Evolutionary conservation across 2,329 filamentous ascomycete genomes (phyloP), one percentile per base, ranked within the genome.

Genomic region (Zymoseptoria passerinii): DNA sequence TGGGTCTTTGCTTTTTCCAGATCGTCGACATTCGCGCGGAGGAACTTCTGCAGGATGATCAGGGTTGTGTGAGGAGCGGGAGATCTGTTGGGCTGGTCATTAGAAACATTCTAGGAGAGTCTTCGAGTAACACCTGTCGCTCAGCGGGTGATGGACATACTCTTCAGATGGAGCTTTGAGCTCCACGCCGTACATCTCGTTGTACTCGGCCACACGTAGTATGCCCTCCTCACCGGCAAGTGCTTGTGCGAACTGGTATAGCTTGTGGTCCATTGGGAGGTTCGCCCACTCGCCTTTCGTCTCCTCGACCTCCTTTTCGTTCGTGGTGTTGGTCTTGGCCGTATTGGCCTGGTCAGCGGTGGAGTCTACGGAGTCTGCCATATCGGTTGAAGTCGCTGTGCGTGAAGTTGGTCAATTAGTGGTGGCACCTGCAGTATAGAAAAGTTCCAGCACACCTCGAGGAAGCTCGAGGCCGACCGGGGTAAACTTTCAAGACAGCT

Each of bases 21-120:
- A 68, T 95, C 85, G 61, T 87, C 86, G 61, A 86, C 84, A 72
- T 96, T 96, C 71, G 92, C 92, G 66, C 92, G 89, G 57, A 97
- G 83, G 76, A 92, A 96, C 78, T 96, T 97, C 72, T 95, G 90
- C 53, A 96, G 80, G 54, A 96, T 83, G 67, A 96, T 86, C 71
- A 88, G 86, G 52, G 88, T 91, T 56, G 89, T 89, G 55, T 92
- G 80, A 67, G 90, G 80, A 48, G 68, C 65, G 16, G 67, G 65
- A 52, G 66, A 63, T 20, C 59, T 67, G 50, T 23, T 63, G 66
- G 55, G n/a, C 18, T 19, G 18, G 18, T 13, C 20, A 53, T 63
- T 58, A 62, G 59, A 58, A 50, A 55, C 40, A 48, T 23, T 19
- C 20, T 40, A 9, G 28, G 49, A 49, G n/a, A n/a, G 28, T 28